Conservation (phyloP, 768 basidiomycete species). For the Mrakia hoshinonis region DNA sequence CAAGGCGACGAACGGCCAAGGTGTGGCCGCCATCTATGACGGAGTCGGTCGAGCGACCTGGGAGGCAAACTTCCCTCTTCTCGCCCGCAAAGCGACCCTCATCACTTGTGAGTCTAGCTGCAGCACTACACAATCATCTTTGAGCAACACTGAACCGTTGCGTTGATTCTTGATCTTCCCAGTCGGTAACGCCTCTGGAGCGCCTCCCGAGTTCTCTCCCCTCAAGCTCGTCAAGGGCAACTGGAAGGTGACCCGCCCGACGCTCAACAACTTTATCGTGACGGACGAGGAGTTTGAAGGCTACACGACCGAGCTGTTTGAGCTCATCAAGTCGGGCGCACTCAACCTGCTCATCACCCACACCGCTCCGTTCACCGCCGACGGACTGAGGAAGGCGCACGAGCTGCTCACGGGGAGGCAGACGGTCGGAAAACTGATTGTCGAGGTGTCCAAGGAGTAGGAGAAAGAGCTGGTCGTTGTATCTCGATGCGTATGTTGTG, state of each 20-base stretch:
- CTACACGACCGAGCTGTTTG: slow-evolving; percentile 61
- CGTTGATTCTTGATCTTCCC: slow-evolving; percentile 49
- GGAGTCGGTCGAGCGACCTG: slow-evolving; percentile 96
- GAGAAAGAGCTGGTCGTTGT: not conserved
- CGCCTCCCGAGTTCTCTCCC: slow-evolving; percentile 49
- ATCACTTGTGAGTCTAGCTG: slow-evolving; percentile 11
- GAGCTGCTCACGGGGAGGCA: slow-evolving; percentile 64
- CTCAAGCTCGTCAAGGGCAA: slow-evolving; percentile 73
- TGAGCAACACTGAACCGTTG: slow-evolving; percentile 54
- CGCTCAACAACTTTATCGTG: slow-evolving; percentile 41
- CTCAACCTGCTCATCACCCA: slow-evolving; percentile 48
- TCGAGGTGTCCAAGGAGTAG: slow-evolving; percentile 51
- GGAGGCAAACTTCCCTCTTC: slow-evolving; percentile 39
- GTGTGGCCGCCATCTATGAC: slow-evolving; percentile 74
- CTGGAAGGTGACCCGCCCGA: slow-evolving; percentile 65
- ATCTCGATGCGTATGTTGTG: no score
- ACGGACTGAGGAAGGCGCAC: slow-evolving; percentile 70
- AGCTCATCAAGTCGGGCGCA: slow-evolving; percentile 36
- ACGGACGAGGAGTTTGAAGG: slow-evolving; percentile 63
- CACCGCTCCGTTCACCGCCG: slow-evolving; percentile 74
- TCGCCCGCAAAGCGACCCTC: slow-evolving; percentile 23
- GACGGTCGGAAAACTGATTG: slow-evolving; percentile 75
- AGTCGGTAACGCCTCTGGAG: slow-evolving; percentile 82
- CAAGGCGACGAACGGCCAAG: slow-evolving; percentile 38
- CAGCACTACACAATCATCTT: not conserved